These are phyloP conservation scores for Thelonectria rubi DNA, from an alignment of 2,329 filamentous ascomycete genomes.

Conservation along the genomic window DNA sequence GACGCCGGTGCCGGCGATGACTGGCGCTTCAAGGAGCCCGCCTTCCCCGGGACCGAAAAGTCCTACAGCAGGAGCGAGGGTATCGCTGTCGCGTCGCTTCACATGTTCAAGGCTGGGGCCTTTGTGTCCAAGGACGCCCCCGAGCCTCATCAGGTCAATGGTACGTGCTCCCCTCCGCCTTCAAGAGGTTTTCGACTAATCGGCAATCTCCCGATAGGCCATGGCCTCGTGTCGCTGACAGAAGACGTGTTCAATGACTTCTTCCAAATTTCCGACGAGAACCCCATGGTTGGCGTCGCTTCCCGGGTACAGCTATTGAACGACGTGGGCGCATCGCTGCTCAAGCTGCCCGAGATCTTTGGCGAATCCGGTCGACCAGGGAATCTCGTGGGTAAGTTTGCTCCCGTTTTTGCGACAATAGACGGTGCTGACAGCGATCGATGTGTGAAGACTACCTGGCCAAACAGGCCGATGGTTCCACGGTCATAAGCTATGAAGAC, in stretches of 20 bases:
- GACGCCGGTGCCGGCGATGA: conserved; percentile 63
- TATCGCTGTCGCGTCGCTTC: conserved; percentile 59
- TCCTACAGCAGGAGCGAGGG: conserved; percentile 57
- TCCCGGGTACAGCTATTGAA: conserved; percentile 54
- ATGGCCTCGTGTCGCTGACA: conserved; percentile 48
- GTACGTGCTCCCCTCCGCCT: conserved; percentile 33
- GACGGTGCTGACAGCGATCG: not conserved
- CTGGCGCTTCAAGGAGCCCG: conserved; percentile 57
- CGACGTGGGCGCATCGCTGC: conserved; percentile 53
- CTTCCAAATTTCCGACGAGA: conserved; percentile 56
- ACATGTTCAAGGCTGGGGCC: conserved; percentile 58
- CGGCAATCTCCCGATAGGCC: conserved; percentile 31
- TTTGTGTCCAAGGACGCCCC: conserved; percentile 44
- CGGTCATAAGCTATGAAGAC: conserved; percentile 48
- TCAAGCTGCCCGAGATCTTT: conserved; percentile 51
- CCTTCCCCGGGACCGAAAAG: conserved; percentile 34
- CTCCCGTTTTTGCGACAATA: not conserved
- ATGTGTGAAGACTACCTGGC: conserved; percentile 51
- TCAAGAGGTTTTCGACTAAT: conserved; percentile 8
- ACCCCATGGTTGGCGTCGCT: conserved; percentile 56
- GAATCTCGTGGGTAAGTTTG: conserved; percentile 55
- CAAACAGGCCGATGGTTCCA: conserved; percentile 37
- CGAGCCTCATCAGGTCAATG: conserved; percentile 45
- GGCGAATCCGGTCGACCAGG: conserved; percentile 55
- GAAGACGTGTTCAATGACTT: conserved; percentile 46